Conservation (phyloP, 495 filamentous ascomycete species). For the Xylaria sp. region DNA sequence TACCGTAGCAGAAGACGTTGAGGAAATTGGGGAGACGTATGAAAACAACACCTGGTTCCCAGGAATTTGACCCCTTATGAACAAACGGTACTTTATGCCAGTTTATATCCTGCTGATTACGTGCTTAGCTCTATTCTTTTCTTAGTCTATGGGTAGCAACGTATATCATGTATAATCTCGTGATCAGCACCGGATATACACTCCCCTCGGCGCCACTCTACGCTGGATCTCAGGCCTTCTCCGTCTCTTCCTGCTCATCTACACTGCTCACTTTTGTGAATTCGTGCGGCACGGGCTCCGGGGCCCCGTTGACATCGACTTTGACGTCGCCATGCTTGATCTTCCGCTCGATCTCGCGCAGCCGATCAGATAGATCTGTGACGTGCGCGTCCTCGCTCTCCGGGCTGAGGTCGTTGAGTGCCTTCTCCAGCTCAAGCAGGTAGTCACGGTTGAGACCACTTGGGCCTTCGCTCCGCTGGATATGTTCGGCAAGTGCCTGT, state of each 20-base stretch:
- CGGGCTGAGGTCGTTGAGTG: conserved; percentile 73
- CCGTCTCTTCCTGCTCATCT: conserved; percentile 66
- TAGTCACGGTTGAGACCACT: conserved; percentile 95
- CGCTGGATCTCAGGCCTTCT: conserved; percentile 46
- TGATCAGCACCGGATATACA: background rate
- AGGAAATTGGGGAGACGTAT: background rate
- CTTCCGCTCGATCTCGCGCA: conserved; percentile 59
- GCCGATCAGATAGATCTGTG: conserved; percentile 62
- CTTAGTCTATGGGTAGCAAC: conserved; percentile 2
- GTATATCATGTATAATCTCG: background rate
- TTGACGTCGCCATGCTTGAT: conserved; percentile 31
- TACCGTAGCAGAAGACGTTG: background rate
- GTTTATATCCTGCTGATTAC: background rate
- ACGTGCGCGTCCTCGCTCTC: conserved; percentile 90
- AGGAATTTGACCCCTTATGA: background rate
- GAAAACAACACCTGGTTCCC: background rate
- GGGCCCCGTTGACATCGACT: conserved; percentile 14
- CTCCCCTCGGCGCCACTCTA: background rate
- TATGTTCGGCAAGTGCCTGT: conserved; percentile 82
- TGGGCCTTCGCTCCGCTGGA: conserved; percentile 75
- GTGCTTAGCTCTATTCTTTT: conserved; percentile 1
- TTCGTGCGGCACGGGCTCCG: conserved; percentile 40
- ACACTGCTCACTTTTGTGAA: conserved; percentile 58
- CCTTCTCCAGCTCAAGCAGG: conserved; percentile 79
- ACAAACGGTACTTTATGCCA: background rate